phyloP scores from a whole-genome alignment of 1,139 yeast species.

The Taphrina wiesneri region DNA sequence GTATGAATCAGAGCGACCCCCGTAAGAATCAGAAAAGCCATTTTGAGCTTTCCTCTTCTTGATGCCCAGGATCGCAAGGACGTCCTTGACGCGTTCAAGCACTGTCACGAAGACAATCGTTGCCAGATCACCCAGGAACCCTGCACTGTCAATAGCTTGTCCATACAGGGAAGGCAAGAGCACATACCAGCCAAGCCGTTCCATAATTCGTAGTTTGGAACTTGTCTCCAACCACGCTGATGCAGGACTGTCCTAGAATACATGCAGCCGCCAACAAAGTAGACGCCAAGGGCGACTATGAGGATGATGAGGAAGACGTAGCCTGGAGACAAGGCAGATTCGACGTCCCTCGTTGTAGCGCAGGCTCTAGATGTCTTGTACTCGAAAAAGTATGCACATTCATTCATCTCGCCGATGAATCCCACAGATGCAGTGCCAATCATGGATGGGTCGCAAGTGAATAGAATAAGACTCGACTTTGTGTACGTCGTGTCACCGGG shows the following conservation, averaged over 20 bases:
- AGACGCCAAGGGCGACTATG: slow-evolving; percentile 30
- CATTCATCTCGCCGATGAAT: slow-evolving; percentile 68
- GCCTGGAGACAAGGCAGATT: slow-evolving; percentile 29
- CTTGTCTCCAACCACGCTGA: slow-evolving; percentile 34
- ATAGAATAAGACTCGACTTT: slow-evolving; percentile 68
- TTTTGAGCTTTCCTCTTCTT: not conserved
- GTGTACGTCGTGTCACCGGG: slow-evolving; percentile 53
- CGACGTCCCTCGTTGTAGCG: slow-evolving; percentile 48
- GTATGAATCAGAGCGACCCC: slow-evolving; percentile 6
- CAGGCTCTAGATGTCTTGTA: slow-evolving; percentile 86
- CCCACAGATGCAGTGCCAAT: slow-evolving; percentile 62
- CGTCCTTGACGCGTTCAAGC: not conserved
- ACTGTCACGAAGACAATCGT: not conserved
- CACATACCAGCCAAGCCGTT: slow-evolving; percentile 7
- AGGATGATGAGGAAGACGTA: slow-evolving; percentile 30
- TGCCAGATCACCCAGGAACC: slow-evolving; percentile 10
- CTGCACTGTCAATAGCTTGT: not conserved
- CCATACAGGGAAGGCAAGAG: not conserved
- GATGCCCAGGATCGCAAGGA: slow-evolving; percentile 5
- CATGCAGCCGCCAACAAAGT: slow-evolving; percentile 35
- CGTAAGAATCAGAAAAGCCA: not conserved
- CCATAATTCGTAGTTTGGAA: slow-evolving; percentile 36
- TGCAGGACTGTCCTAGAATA: slow-evolving; percentile 31
- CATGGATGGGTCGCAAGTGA: slow-evolving; percentile 75
- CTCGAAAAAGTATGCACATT: slow-evolving; percentile 82